These are phyloP conservation scores for Lecanicillium sp. DNA, from an alignment of 2,329 filamentous ascomycete genomes.

Conservation along the genomic window DNA sequence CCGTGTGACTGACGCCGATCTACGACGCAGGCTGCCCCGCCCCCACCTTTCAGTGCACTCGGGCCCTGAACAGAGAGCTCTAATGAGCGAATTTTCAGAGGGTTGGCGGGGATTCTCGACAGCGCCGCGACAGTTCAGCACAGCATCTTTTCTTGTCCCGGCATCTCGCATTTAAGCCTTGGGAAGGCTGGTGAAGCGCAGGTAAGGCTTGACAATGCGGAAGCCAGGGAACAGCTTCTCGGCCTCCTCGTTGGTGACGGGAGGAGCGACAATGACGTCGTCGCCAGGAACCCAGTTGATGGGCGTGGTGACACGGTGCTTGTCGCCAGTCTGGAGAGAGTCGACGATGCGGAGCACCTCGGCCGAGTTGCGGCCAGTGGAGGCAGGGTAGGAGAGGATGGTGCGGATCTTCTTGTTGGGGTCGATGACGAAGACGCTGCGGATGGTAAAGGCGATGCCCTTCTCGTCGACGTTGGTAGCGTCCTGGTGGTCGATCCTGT, in stretches of 20 bases:
- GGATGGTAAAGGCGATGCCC: conserved; percentile 87
- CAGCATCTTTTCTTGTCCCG: too few species aligned
- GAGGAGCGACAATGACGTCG: conserved; percentile 85
- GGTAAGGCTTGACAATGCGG: conserved; percentile 60
- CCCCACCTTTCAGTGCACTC: too few species aligned
- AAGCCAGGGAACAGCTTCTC: conserved; percentile 79
- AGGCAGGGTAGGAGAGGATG: conserved; percentile 87
- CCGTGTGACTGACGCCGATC: too few species aligned
- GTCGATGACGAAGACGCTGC: conserved; percentile 91
- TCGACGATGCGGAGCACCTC: conserved; percentile 74
- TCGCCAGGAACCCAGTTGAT: conserved; percentile 87
- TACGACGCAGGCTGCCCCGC: too few species aligned
- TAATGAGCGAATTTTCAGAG: too few species aligned
- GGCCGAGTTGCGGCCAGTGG: conserved; percentile 74
- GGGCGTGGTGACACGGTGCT: conserved; percentile 78
- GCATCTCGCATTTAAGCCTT: conserved; percentile 34
- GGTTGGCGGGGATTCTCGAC: too few species aligned
- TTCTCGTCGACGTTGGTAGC: conserved; percentile 72
- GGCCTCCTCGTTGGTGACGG: conserved; percentile 75
- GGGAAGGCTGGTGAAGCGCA: conserved; percentile 62
- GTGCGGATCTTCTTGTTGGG: conserved; percentile 88
- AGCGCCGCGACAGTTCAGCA: too few species aligned
- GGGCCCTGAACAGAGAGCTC: too few species aligned
- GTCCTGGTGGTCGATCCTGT: conserved; percentile 69
- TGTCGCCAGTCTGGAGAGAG: conserved; percentile 75